Evolutionary conservation across 371 early-diverging fungal species (phyloP), one percentile per base, ranked within the genome.

Genomic region (Dentiscutata heterogama): DNA sequence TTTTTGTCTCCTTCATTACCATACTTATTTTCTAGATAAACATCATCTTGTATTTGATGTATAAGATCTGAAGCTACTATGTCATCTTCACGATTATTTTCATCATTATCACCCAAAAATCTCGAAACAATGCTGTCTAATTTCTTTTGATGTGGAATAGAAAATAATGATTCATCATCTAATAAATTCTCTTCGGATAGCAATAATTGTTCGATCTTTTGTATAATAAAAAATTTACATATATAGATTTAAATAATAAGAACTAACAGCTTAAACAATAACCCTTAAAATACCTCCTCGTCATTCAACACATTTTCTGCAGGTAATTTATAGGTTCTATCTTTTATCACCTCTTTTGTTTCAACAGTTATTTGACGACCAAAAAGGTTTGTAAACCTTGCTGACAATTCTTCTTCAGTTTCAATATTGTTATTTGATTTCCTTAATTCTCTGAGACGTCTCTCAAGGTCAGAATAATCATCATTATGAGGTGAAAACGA

Each of bases 11-110:
- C n/a, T 67, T 67, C 35, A 14, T 65, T 20, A 31, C 39, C 20
- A 51, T 22, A n/a, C 25, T 71, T 27, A 10, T 31, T 20, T 13
- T 71, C 39, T 16, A 22, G 14, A 20, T 35, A 25, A 18, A 54
- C 31, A 20, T 54, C 64, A 46, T 81, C 46, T 11, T 35, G 4
- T 53, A 63, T 39, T 22, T 18, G 76, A 27, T 56, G 22, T 3
- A 65, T 54, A 72, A 83, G 22, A 31, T 61, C 63, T 73, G 77
- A 35, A 22, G 64, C 25, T 64, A 16, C 20, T 65, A 72, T 6
- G 64, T 83, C 7, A 82, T 27, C 53, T 76, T 73, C 13, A 82
- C 46, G 27, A 81, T 80, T 51, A 83, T 10, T 31, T 22, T 63
- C 29, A 63, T 25, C 8, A 25, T 61, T 27, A 13, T 61, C 61